Evolutionary conservation across 139 green algal genomes (phyloP).

Genomic region (Axilococcus clingmanii): DNA sequence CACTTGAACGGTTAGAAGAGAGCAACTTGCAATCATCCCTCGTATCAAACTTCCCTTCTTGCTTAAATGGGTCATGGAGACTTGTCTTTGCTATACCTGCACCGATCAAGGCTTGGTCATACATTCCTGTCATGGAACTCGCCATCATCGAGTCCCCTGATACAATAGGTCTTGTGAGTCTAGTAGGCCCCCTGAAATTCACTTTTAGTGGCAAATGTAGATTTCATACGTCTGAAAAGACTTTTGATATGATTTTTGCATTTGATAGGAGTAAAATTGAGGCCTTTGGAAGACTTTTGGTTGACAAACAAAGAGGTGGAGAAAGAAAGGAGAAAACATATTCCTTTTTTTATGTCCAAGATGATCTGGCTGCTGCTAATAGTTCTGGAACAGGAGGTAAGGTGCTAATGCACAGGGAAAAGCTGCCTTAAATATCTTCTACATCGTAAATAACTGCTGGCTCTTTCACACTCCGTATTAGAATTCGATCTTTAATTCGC

Average conservation of each 20-base stretch:
- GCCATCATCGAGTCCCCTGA: conserved; percentile 14
- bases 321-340: conserved; percentile 8
- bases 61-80: conserved; percentile 13
- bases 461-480: no score
- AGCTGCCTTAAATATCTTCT: no score
- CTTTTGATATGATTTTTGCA: not conserved
- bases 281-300: not conserved
- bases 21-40: no score
- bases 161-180: conserved; percentile 10
- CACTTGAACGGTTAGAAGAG: no score
- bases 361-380: conserved; percentile 14
- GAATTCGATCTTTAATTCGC: no score
- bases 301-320: not conserved
- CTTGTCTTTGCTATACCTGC: conserved; percentile 17
- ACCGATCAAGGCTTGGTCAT: conserved; percentile 16
- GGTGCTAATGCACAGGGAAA: conserved; percentile 18
- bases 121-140: conserved; percentile 19
- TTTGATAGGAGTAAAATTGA: not conserved
- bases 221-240: not conserved
- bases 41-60: conserved; percentile 9
- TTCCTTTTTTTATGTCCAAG: conserved; percentile 18
- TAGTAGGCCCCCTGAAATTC: conserved; percentile 11
- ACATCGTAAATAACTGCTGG: no score
- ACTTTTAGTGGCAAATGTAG: not conserved
- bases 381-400: conserved; percentile 16